Conservation (phyloP, 2,329 filamentous ascomycete genomes). For the Hypoxylon sp. region DNA sequence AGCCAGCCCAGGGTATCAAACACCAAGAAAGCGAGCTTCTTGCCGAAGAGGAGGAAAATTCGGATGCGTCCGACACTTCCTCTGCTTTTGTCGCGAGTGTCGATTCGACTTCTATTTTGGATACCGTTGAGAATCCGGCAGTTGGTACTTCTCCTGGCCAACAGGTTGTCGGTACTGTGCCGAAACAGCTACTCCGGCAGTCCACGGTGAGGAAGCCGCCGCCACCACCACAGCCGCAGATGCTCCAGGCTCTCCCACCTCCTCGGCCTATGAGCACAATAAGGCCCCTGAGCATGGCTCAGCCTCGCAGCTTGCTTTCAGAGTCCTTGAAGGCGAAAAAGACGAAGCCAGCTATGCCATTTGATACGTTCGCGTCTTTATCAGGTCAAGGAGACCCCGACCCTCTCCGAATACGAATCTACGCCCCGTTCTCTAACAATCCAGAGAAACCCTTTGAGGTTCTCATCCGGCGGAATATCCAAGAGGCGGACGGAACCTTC, state of each 20-base stretch:
- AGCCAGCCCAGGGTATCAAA: constrained; percentile 58
- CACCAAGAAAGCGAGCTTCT: constrained; percentile 65
- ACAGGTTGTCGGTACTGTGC: constrained; percentile 74
- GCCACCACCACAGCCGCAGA: constrained; percentile 66
- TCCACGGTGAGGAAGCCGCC: constrained; percentile 75
- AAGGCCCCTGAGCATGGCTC: constrained; percentile 74
- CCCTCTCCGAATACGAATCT: constrained; percentile 82
- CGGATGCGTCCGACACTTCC: constrained; percentile 72
- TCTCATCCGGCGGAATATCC: constrained; percentile 76
- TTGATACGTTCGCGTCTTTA: constrained; percentile 81
- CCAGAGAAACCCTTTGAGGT: constrained; percentile 77
- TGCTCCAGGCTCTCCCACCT: constrained; percentile 76
- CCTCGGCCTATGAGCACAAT: constrained; percentile 76
- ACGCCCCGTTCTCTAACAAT: constrained; percentile 77
- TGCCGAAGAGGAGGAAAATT: constrained; percentile 70
- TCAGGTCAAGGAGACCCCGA: constrained; percentile 84
- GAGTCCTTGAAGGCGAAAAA: constrained; percentile 80
- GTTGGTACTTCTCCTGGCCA: constrained; percentile 67
- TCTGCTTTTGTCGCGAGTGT: constrained; percentile 76
- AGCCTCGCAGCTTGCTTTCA: constrained; percentile 78
- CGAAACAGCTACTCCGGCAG: constrained; percentile 69
- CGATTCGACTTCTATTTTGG: constrained; percentile 79
- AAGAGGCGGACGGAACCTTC: constrained; percentile 73
- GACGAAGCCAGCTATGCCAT: constrained; percentile 76
- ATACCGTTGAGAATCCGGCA: constrained; percentile 70